Percentiles rank a stretch among this genome's conserved stretches.
Conservation (phyloP, 495 filamentous ascomycete genomes). For the Bombardia bombarda region DNA sequence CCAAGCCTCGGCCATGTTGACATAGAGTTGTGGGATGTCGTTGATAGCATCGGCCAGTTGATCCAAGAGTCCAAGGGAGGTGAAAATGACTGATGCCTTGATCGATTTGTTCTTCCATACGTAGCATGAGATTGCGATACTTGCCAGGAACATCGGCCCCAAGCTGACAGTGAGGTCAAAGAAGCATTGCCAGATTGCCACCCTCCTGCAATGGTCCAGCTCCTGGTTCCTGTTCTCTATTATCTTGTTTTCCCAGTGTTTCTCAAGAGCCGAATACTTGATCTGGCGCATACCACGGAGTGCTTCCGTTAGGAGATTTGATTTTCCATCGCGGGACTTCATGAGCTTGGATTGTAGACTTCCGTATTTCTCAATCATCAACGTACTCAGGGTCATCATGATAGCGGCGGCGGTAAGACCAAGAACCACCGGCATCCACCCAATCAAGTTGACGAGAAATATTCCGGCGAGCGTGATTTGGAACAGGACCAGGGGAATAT, state of each 20-base stretch:
- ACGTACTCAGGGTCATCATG: conserved; percentile 52
- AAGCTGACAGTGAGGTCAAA: conserved; percentile 50
- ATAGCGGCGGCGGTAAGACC: conserved; percentile 51
- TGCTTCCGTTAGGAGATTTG: conserved; percentile 60
- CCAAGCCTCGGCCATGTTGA: conserved; percentile 20
- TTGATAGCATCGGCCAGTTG: conserved; percentile 20
- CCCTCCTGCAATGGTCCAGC: conserved; percentile 48
- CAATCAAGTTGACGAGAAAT: conserved; percentile 55
- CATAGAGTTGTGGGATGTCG: conserved; percentile 13
- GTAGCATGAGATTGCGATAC: conserved; percentile 52
- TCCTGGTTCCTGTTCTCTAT: conserved; percentile 49
- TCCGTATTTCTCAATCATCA: conserved; percentile 49
- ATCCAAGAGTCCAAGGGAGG: conserved; percentile 21
- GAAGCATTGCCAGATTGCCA: conserved; percentile 43
- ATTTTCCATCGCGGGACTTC: conserved; percentile 61
- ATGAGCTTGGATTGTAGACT: conserved; percentile 54
- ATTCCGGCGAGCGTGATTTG: conserved; percentile 47
- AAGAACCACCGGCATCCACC: conserved; percentile 53
- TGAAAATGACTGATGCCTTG: conserved; percentile 21
- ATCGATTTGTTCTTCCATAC: conserved; percentile 26
- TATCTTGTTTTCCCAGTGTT: conserved; percentile 59
- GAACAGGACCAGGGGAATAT: conserved; percentile 43
- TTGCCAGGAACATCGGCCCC: conserved; percentile 56
- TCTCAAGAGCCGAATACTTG: conserved; percentile 64
- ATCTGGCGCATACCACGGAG: conserved; percentile 69